phyloP scores from a whole-genome alignment of 805 yeast genomes.

The Spathaspora hagerdaliae region DNA sequence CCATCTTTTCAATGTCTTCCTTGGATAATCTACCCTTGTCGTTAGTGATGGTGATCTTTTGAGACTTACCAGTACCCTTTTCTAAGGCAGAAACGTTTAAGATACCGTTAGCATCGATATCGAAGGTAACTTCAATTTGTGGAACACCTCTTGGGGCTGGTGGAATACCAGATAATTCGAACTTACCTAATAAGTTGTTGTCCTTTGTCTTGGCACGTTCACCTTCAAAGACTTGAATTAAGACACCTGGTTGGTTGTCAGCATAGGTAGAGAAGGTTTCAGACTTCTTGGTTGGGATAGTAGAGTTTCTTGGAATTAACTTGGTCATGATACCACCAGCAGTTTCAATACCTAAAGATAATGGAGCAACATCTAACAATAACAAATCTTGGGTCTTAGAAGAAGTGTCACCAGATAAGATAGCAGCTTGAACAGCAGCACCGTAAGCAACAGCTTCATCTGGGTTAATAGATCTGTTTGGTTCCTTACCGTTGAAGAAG shows the following conservation, averaged over 20 bases:
- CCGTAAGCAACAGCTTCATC: constrained; percentile 99
- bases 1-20: constrained; percentile 98
- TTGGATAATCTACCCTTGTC: constrained; percentile 97
- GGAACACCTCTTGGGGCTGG: constrained; percentile 99
- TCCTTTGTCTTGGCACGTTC: constrained; percentile 96
- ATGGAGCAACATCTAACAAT: constrained; percentile 95
- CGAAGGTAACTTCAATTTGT: constrained; percentile 96
- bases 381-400: constrained; percentile 94
- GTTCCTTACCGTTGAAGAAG: constrained; percentile 96
- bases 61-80: constrained; percentile 97
- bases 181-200: constrained; percentile 94
- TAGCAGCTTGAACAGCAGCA: constrained; percentile 98
- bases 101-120: constrained; percentile 96
- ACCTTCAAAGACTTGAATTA: constrained; percentile 97
- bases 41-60: constrained; percentile 96
- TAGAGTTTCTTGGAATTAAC: constrained; percentile 96
- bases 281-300: constrained; percentile 96
- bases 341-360: constrained; percentile 96
- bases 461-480: constrained; percentile 94
- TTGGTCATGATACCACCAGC: constrained; percentile 99
- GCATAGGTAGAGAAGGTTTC: constrained; percentile 96
- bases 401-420: constrained; percentile 92
- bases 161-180: constrained; percentile 94
- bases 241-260: constrained; percentile 98
- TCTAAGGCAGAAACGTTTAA: constrained; percentile 93